Evolutionary conservation across 2,329 filamentous ascomycete species (phyloP).

Genomic region (Lecanoromycetidae sp.): DNA sequence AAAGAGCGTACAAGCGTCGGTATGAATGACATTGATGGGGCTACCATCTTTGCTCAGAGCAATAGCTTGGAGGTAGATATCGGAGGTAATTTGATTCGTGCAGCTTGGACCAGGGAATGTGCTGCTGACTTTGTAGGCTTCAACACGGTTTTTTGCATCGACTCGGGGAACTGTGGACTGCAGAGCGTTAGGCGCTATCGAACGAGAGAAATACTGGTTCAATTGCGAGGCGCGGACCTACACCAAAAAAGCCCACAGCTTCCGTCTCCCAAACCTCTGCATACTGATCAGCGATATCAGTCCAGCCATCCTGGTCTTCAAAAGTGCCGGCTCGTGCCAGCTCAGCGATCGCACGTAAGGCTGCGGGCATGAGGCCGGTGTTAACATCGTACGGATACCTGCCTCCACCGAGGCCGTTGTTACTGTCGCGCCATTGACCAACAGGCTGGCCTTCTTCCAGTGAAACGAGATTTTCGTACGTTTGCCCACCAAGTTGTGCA

Average conservation of each 20-base stretch:
- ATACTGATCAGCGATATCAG: slow-evolving; percentile 32
- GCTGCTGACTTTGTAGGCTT: slow-evolving; percentile 35
- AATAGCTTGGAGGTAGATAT: slow-evolving; percentile 44
- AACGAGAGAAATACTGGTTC: not conserved
- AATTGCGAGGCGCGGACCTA: slow-evolving; percentile 16
- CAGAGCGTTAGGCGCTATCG: not conserved
- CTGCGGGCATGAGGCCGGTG: slow-evolving; percentile 49
- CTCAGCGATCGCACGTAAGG: slow-evolving; percentile 44
- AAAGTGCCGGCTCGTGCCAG: slow-evolving; percentile 42
- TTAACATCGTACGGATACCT: slow-evolving; percentile 55
- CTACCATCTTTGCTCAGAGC: slow-evolving; percentile 41
- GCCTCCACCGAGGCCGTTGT: slow-evolving; percentile 48
- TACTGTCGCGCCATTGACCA: slow-evolving; percentile 53
- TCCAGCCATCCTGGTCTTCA: slow-evolving; percentile 30
- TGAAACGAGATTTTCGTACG: slow-evolving; percentile 43
- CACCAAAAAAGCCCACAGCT: slow-evolving; percentile 46
- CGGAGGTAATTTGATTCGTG: slow-evolving; percentile 29
- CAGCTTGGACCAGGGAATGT: slow-evolving; percentile 37
- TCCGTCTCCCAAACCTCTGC: slow-evolving; percentile 51
- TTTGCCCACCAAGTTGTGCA: slow-evolving; percentile 35
- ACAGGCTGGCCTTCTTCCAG: slow-evolving; percentile 43
- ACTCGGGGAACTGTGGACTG: slow-evolving; percentile 28
- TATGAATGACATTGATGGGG: slow-evolving; percentile 48
- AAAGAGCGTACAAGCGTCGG: slow-evolving; percentile 39
- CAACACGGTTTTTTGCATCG: slow-evolving; percentile 37